Percentiles rank a stretch among this genome's conserved stretches.
These are phyloP conservation scores for Geotrichum bryndzae DNA, from an alignment of 1,139 yeast species.

Conservation along the genomic window DNA sequence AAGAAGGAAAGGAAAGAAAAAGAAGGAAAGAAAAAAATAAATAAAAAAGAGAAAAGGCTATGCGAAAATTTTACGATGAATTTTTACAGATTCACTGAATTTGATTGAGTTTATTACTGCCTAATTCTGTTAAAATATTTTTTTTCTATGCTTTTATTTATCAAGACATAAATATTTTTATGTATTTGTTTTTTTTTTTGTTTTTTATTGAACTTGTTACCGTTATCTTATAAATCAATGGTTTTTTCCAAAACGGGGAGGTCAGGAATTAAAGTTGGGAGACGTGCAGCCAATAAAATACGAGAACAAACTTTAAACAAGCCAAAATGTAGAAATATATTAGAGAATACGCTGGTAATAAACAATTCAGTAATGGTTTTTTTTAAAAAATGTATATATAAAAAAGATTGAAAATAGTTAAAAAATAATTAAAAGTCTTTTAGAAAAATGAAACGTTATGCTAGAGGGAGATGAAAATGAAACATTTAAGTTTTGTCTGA, in stretches of 20 bases:
- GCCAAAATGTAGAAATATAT: not conserved
- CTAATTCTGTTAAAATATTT: not conserved
- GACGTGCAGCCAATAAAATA: not conserved
- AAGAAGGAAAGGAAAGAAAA: not conserved
- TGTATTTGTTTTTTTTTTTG: not conserved
- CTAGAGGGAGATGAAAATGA: too few relatives aligned
- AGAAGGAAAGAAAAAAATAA: not conserved
- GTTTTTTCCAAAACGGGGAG: not conserved
- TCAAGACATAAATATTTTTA: not conserved
- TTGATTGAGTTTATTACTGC: too few relatives aligned
- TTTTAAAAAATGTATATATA: too few relatives aligned
- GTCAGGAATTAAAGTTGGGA: not conserved
- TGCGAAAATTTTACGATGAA: too few relatives aligned
- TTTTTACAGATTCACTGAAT: too few relatives aligned
- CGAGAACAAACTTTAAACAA: not conserved
- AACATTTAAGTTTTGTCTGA: too few relatives aligned
- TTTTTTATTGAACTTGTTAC: not conserved
- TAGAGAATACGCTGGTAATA: not conserved
- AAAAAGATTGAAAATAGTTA: not conserved
- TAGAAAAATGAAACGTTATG: too few relatives aligned
- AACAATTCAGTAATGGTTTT: not conserved
- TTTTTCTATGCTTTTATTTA: too few relatives aligned
- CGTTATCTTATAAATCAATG: not conserved
- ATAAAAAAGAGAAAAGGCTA: too few relatives aligned
- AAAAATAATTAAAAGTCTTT: not conserved